Evolutionary conservation across 768 basidiomycete species (phyloP), one percentile per base, ranked within the genome.

Genomic region (Vararia minispora): DNA sequence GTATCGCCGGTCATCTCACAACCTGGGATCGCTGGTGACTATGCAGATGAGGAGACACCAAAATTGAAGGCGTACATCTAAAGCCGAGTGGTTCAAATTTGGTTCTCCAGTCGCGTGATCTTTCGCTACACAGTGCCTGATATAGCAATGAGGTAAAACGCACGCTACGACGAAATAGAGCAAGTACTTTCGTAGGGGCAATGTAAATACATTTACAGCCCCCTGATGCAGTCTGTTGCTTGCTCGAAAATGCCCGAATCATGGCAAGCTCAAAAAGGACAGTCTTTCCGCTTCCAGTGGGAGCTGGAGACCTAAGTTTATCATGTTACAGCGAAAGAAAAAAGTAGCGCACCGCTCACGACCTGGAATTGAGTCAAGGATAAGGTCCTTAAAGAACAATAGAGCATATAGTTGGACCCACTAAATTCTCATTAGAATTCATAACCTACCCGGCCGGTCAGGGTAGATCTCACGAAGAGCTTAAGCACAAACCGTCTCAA

Each of bases 231-330:
- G 21, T 56, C 55, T 35, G 58, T 50, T 6, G 63, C 58, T 35
- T 69, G 58, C 35, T 62, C 62, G 22, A 89, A 58, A 65, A 87
- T 70, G 23, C 75, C n/a, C n/a, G 74, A 35, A 98, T 74, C 38
- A 97, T 84, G 2, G 85, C 76, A 11, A 99, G 63, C 54, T 99
- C 95, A 49, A 98, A 99, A 21, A 98, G 60, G 7, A 84, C 88
- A 0, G 95, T 99, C 59, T 98, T 98, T 21, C 95, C 95, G 35
- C 88, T 87, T 21, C 92, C 90, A 11, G 95, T 98, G 0, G 95
- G 95, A 2, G 94, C 92, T 89, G 52, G 9, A 35, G 20, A 16
- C 7, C 1, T 33, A 27, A 34, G 18, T 30, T 30, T 21, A 42
- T 33, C 35, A 34, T 52, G 27, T 17, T 12, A 44, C 21, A 13